Conservation (phyloP, 2,329 filamentous ascomycete genomes). For the Xylariaceae sp. region DNA sequence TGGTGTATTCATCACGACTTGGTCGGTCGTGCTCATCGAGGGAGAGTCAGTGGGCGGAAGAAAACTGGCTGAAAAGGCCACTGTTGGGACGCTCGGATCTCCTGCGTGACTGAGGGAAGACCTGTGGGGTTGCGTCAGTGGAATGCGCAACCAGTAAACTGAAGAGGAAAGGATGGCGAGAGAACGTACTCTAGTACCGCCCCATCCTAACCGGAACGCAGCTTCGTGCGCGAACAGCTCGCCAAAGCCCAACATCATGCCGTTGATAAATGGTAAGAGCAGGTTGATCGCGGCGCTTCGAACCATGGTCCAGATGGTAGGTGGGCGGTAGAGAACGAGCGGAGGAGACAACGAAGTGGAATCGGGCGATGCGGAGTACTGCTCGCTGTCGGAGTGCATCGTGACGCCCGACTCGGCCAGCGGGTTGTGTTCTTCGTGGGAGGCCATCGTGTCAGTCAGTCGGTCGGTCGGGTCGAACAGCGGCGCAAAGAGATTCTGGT, state of each 20-base stretch:
- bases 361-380: constrained; percentile 64
- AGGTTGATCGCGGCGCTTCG: constrained; percentile 92
- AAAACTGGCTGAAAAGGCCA: neutral
- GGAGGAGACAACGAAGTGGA: constrained; percentile 60
- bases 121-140: constrained; percentile 35
- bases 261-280: constrained; percentile 92
- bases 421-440: constrained; percentile 43
- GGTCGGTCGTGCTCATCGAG: neutral
- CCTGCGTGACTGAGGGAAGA: constrained; percentile 49
- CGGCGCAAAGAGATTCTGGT: neutral
- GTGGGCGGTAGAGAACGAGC: constrained; percentile 81
- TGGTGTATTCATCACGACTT: neutral
- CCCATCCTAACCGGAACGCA: constrained; percentile 89
- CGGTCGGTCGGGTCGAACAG: neutral
- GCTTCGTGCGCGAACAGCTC: constrained; percentile 95
- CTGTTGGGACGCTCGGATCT: neutral
- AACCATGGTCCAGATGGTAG: constrained; percentile 78
- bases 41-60: neutral
- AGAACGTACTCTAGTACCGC: constrained; percentile 74
- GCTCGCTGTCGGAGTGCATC: constrained; percentile 77
- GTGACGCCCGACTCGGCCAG: constrained; percentile 70
- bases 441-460: constrained; percentile 42
- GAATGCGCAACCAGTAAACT: neutral
- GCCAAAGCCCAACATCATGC: constrained; percentile 95
- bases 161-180: neutral